phyloP scores from a whole-genome alignment of 129 eudicot species.

The Chrysanthemum makinoi region DNA sequence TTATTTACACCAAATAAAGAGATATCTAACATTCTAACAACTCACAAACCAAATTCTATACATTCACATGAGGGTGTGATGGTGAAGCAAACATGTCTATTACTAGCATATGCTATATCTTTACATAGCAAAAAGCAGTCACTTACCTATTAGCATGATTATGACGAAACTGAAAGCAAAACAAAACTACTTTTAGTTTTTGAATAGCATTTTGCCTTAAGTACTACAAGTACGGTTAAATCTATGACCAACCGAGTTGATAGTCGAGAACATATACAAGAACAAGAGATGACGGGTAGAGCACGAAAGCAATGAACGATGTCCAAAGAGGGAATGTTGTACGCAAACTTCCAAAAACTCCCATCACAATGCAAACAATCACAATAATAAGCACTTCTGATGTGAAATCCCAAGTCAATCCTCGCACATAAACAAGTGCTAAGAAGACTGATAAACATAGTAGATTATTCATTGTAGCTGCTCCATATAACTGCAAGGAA shows the following conservation, averaged over 20 bases:
- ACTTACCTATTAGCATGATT: conserved; percentile 10
- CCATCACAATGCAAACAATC: conserved; percentile 79
- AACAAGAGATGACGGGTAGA: conserved; percentile 75
- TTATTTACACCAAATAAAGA: background rate
- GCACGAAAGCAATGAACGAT: conserved; percentile 60
- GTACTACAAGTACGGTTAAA: conserved; percentile 2
- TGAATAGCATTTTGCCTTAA: background rate
- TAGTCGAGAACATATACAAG: conserved; percentile 86
- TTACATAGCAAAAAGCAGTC: background rate
- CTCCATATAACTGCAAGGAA: conserved; percentile 72
- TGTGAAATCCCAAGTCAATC: conserved; percentile 78
- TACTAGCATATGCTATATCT: background rate
- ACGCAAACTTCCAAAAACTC: conserved; percentile 65
- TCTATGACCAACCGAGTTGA: conserved; percentile 74
- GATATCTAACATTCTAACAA: background rate
- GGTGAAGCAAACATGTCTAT: background rate
- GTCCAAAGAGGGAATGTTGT: conserved; percentile 96
- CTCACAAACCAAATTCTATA: background rate
- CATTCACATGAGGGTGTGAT: background rate
- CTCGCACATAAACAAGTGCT: conserved; percentile 76
- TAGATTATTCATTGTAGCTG: conserved; percentile 81
- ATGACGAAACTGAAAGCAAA: conserved; percentile 1
- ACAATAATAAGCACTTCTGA: conserved; percentile 81
- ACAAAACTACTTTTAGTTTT: conserved; percentile 1
- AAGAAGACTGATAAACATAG: conserved; percentile 83